Evolutionary conservation across 345 rosid genomes (phyloP), one percentile per base, ranked within the genome.

Genomic region (Jatropha curcas): DNA sequence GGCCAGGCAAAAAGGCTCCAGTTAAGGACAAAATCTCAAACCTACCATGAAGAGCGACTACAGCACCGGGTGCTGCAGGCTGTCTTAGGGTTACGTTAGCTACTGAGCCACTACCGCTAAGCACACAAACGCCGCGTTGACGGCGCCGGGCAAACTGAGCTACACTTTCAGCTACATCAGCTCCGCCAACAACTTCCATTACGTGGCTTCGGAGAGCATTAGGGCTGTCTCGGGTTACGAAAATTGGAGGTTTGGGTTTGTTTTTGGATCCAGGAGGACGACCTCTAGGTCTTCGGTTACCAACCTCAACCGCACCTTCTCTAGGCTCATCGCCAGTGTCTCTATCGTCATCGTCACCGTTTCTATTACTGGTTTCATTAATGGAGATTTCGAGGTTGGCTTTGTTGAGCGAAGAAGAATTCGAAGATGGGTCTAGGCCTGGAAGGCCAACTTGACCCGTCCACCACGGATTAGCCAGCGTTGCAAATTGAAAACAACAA

Each of bases 191-290:
- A 22, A 91, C 80, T 80, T 91, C 97, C 90, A 91, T 76, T 70
- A 89, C 87, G 45, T 91, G 94, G 84, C 97, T 91, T 19, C 89
- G 94, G 76, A 91, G 92, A 22, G 94, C 83, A 77, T 89, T 91
- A 57, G 97, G 97, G 84, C 92, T 91, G 73, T 91, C 97, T 65
- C 92, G 50, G 68, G 94, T 91, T 48, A 91, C 90, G 46, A 89
- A 85, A 48, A 91, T 86, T 37, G 94, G 97, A 4, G 94, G 90
- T 70, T 88, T 91, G 1, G 94, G 87, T 78, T 85, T 91, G 86
- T 91, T 91, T 73, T 86, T 91, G 48, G 97, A 91, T 51, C 97
- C 97, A 4, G 97, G 87, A 33, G 97, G 97, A 11, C 97, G 86
- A 20, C 97, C 97, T 53, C 97, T 78, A 0, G 92, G 90, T 78